Conservation (phyloP, 192 early-diverging fungal genomes). For the Coemansia sp. region DNA sequence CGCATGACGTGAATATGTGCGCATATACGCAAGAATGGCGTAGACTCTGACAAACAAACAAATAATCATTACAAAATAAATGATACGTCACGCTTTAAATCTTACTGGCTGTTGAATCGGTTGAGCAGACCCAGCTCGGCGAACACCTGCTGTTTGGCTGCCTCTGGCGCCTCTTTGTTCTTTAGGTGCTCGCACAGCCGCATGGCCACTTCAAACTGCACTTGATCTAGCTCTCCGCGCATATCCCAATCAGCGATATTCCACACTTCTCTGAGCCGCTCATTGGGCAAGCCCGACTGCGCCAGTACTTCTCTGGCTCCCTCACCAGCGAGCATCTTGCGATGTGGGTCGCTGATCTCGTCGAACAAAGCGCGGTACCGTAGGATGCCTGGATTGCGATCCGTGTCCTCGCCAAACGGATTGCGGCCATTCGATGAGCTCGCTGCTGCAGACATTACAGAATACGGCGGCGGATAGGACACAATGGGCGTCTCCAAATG, state of each 20-base stretch:
- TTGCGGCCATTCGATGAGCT: slow-evolving; percentile 55
- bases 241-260: slow-evolving; percentile 73
- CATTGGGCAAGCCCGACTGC: slow-evolving; percentile 64
- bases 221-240: slow-evolving; percentile 78
- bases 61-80: not conserved
- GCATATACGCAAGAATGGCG: not conserved
- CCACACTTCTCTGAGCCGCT: slow-evolving; percentile 72
- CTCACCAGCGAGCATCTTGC: slow-evolving; percentile 24
- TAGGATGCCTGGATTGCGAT: slow-evolving; percentile 59
- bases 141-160: slow-evolving; percentile 28
- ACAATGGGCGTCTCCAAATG: slow-evolving; percentile 12
- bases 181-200: slow-evolving; percentile 57
- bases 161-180: slow-evolving; percentile 30
- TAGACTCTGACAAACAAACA: not conserved
- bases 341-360: slow-evolving; percentile 35
- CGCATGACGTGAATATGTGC: not conserved
- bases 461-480: slow-evolving; percentile 45
- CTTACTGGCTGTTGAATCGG: slow-evolving; percentile 15
- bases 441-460: slow-evolving; percentile 36
- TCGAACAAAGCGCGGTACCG: slow-evolving; percentile 38
- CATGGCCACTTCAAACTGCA: slow-evolving; percentile 86
- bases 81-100: not conserved
- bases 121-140: slow-evolving; percentile 40
- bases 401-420: slow-evolving; percentile 62
- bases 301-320: slow-evolving; percentile 43